Evolutionary conservation across 2,329 filamentous ascomycete species (phyloP), one percentile per base, ranked within the genome.

Genomic region (Apiospora kogelbergensis): DNA sequence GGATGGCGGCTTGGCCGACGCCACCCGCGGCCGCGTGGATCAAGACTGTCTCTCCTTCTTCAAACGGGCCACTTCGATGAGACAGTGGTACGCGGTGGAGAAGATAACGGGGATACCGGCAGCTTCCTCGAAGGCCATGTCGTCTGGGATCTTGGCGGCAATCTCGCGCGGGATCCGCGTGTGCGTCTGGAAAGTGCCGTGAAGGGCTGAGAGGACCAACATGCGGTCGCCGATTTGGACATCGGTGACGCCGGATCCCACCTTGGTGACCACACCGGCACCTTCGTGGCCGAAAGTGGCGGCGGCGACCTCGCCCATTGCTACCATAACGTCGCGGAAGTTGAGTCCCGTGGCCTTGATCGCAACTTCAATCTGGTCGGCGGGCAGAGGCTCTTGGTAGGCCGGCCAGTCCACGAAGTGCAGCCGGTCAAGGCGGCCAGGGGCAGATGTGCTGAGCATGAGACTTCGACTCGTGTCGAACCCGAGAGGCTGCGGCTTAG

Each of bases 1-100:
- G 69, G 42, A 70, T 68, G 6, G 69, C 70, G 2, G 69, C 69
- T 60, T 70, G 69, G 20, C 70, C 70, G 11, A 72, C 70, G 15
- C 70, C 70, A 6, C 70, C 70, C 11, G 69, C 67, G 0, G 69
- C 70, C 0, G 70, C 65, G 42, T 72, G 69, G 37, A 72, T 70
- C 24, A 72, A 53, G 5, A 72, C 64, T 6, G 69, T 68, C 63
- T 72, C 67, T 1, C 69, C 30, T 60, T 53, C 17, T 66, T 24
- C 1, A 69, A 41, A 0, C 68, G 67, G 17, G 69, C 71, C 2
- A 69, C 45, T 5, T 68, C 26, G 41, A 68, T 45, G 13, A 72
- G 64, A 17, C 63, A 67, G 33, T 69, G 57, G 42, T 67, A 71
- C 10, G 67, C 70, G 1, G 70, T 71, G 1, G 57, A 48, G 60